These are phyloP conservation scores for Dendrobium nobile DNA, from an alignment of 106 monocot genomes.

Conservation along the genomic window DNA sequence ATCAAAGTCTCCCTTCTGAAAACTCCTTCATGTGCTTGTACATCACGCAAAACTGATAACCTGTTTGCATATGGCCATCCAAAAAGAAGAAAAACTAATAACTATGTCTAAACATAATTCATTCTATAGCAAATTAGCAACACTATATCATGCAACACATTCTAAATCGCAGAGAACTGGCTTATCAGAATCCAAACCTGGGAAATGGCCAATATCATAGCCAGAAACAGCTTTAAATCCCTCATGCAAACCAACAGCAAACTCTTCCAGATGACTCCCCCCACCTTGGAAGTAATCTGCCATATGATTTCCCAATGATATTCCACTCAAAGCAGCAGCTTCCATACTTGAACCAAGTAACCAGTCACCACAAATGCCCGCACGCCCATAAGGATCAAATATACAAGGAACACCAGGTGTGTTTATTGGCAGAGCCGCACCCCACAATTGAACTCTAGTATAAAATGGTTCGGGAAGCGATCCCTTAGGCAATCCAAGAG, in stretches of 20 bases:
- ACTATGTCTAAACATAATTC: neutral
- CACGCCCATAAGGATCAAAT: slow-evolving; percentile 84
- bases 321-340: slow-evolving; percentile 86
- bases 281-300: slow-evolving; percentile 62
- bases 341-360: slow-evolving; percentile 86
- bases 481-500: slow-evolving; percentile 70
- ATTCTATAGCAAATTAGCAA: neutral
- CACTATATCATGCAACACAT: neutral
- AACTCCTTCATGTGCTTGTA: too few species aligned
- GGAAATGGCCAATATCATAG: slow-evolving; percentile 86
- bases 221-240: slow-evolving; percentile 35
- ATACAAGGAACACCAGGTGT: slow-evolving; percentile 67
- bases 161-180: neutral
- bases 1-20: too few species aligned
- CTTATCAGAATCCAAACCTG: slow-evolving; percentile 26
- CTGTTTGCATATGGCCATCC: too few species aligned
- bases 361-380: slow-evolving; percentile 99
- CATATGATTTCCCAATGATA: slow-evolving; percentile 76
- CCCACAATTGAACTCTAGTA: slow-evolving; percentile 84
- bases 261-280: slow-evolving; percentile 35
- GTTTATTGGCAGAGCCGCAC: slow-evolving; percentile 85
- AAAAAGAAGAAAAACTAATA: neutral
- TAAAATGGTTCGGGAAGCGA: slow-evolving; percentile 64
- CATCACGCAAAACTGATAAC: too few species aligned
- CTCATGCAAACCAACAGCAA: slow-evolving; percentile 57